A percentile compares a stretch with the other conserved stretches of the same genome.
phyloP scores from a whole-genome alignment of 257 asterid species.

The Gynochthodes officinalis region DNA sequence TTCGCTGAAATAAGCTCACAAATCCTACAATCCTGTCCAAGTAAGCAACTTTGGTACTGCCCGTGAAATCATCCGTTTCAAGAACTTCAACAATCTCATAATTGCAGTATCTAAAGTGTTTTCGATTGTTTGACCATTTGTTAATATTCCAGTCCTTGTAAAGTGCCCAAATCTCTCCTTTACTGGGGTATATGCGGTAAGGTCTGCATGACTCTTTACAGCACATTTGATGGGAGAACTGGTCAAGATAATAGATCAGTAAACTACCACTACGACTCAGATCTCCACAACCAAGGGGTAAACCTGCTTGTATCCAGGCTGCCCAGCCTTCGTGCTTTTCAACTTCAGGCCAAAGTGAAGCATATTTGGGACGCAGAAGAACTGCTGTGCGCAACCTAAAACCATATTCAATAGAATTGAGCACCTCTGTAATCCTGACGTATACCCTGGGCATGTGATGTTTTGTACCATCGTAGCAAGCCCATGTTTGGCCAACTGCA shows the following conservation, averaged over 20 bases:
- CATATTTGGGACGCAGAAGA: slow-evolving; percentile 35
- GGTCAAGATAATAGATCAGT: slow-evolving; percentile 13
- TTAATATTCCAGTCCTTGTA: slow-evolving; percentile 49
- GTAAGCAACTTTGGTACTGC: slow-evolving; percentile 46
- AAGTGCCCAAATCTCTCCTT: slow-evolving; percentile 66
- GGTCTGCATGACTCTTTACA: slow-evolving; percentile 34
- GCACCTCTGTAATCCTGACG: too few species aligned
- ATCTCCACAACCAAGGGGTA: slow-evolving; percentile 61
- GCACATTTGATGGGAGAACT: slow-evolving; percentile 47
- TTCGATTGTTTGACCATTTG: slow-evolving; percentile 20
- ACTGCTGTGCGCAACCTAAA: not conserved
- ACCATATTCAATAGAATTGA: not conserved
- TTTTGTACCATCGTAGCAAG: slow-evolving; percentile 63
- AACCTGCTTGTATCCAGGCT: slow-evolving; percentile 28
- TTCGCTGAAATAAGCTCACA: slow-evolving; percentile 11
- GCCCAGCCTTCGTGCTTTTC: slow-evolving; percentile 29
- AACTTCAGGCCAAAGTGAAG: slow-evolving; percentile 54
- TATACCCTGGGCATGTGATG: slow-evolving; percentile 52
- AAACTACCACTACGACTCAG: slow-evolving; percentile 31
- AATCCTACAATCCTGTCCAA: slow-evolving; percentile 50
- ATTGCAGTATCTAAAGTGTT: slow-evolving; percentile 27
- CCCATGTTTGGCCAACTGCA: slow-evolving; percentile 54
- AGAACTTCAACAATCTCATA: slow-evolving; percentile 64
- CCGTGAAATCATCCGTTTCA: slow-evolving; percentile 29
- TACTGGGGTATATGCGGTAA: slow-evolving; percentile 39